These are phyloP conservation scores for Fragosphaeria purpurea DNA, from an alignment of 2,329 filamentous ascomycete species.

Conservation along the genomic window DNA sequence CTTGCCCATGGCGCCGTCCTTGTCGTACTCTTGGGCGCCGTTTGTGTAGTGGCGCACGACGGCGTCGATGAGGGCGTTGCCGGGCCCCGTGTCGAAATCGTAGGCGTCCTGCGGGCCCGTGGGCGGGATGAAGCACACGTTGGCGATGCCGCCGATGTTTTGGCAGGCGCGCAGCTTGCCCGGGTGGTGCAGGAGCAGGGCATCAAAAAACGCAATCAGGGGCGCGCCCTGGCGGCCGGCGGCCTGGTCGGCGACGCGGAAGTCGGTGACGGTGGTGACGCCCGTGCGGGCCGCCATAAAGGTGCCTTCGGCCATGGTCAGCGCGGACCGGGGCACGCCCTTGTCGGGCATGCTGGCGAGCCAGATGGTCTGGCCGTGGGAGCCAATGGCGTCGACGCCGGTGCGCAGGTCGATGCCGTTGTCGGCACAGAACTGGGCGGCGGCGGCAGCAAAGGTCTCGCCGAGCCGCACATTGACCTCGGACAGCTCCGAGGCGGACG, in stretches of 20 bases:
- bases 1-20: conserved; percentile 39
- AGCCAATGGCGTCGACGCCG: conserved; percentile 44
- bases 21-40: conserved; percentile 39
- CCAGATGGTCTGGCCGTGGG: conserved; percentile 51
- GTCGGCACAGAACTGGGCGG: conserved; percentile 36
- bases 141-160: conserved; percentile 52
- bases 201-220: conserved; percentile 48
- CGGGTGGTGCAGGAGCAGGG: conserved; percentile 44
- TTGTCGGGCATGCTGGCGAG: conserved; percentile 40
- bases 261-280: conserved; percentile 49
- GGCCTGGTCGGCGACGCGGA: conserved; percentile 45
- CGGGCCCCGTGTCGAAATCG: conserved; percentile 47
- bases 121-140: conserved; percentile 49
- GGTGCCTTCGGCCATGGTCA: conserved; percentile 48
- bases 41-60: conserved; percentile 44
- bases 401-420: conserved; percentile 30
- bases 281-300: conserved; percentile 45
- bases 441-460: conserved; percentile 44
- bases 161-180: conserved; percentile 48
- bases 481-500: conserved; percentile 41
- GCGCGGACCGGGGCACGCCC: conserved; percentile 34
- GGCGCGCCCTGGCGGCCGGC: conserved; percentile 46
- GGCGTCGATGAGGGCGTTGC: conserved; percentile 47
- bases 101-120: conserved; percentile 29
- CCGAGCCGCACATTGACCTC: conserved; percentile 49